These are phyloP conservation scores for Cordyceps javanica DNA, from an alignment of 2,329 filamentous ascomycete genomes.

Conservation along the genomic window DNA sequence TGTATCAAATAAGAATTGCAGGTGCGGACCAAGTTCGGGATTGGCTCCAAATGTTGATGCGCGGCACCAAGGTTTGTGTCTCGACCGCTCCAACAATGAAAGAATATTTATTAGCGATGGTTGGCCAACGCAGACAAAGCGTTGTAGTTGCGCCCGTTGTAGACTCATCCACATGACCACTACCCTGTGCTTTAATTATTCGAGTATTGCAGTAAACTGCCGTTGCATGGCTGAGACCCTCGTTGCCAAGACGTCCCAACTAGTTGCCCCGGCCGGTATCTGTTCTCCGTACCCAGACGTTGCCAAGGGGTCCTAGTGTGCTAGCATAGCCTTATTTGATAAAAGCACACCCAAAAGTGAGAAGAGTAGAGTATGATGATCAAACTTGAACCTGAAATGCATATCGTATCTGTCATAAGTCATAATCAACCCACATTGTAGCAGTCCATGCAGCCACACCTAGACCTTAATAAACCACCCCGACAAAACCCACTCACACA, in stretches of 20 bases:
- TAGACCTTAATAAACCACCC: too few species aligned
- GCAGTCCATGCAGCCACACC: background rate
- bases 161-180: background rate
- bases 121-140: background rate
- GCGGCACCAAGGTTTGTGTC: background rate
- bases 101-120: too few species aligned
- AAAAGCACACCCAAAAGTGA: background rate
- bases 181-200: background rate
- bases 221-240: background rate
- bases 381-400: background rate
- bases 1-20: background rate
- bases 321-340: background rate
- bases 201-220: background rate
- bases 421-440: background rate
- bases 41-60: background rate
- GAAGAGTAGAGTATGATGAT: background rate
- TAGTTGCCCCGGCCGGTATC: background rate
- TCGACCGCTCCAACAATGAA: background rate
- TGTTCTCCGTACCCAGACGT: background rate
- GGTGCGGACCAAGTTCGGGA: background rate
- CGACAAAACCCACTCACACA: conserved; percentile 8
- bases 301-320: background rate
- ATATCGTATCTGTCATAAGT: background rate
- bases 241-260: background rate
- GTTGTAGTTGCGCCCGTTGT: background rate